Evolutionary conservation across 805 yeast genomes (phyloP).

Genomic region (Ogataea pignaliae): DNA sequence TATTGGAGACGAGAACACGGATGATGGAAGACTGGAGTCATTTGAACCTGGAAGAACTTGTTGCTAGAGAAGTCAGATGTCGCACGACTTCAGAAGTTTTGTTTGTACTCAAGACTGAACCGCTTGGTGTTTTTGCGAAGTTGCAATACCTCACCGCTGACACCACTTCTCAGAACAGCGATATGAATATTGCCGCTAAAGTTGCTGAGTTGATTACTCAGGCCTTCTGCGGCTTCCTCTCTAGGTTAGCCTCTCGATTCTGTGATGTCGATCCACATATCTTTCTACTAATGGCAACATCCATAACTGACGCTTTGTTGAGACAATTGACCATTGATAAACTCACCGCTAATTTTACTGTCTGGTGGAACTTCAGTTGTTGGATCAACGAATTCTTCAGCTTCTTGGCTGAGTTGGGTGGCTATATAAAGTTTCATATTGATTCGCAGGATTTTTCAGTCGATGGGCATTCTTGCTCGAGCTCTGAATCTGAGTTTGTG

Average conservation of each 20-base stretch:
- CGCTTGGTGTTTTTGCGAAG: constrained; percentile 20
- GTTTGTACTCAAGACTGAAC: constrained; percentile 32
- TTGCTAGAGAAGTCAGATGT: constrained; percentile 16
- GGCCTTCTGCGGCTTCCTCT: constrained; percentile 10
- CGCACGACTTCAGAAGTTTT: constrained; percentile 19
- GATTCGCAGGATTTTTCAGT: constrained; percentile 1
- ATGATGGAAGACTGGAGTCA: constrained; percentile 32
- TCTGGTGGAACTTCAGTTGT: constrained; percentile 74
- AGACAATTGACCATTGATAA: constrained; percentile 58
- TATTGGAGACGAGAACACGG: constrained; percentile 28
- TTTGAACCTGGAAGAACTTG: constrained; percentile 30
- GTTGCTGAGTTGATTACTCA: constrained; percentile 12
- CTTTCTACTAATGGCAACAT: constrained; percentile 48
- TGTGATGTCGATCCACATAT: constrained; percentile 49
- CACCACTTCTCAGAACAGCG: constrained; percentile 2
- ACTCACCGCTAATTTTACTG: constrained; percentile 52
- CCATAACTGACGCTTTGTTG: constrained; percentile 52
- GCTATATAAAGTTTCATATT: constrained; percentile 37
- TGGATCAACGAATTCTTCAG: constrained; percentile 73
- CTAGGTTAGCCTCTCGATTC: constrained; percentile 32
- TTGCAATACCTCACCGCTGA: constrained; percentile 4
- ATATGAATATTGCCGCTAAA: constrained; percentile 2
- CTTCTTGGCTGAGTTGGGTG: constrained; percentile 63
- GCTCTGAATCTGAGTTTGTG: constrained; percentile 10
- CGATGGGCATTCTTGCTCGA: constrained; percentile 11